Percentiles rank a stretch among this genome's conserved stretches.
Evolutionary conservation across 106 monocot genomes (phyloP).

Genomic region (Xerophyta viscosa): DNA sequence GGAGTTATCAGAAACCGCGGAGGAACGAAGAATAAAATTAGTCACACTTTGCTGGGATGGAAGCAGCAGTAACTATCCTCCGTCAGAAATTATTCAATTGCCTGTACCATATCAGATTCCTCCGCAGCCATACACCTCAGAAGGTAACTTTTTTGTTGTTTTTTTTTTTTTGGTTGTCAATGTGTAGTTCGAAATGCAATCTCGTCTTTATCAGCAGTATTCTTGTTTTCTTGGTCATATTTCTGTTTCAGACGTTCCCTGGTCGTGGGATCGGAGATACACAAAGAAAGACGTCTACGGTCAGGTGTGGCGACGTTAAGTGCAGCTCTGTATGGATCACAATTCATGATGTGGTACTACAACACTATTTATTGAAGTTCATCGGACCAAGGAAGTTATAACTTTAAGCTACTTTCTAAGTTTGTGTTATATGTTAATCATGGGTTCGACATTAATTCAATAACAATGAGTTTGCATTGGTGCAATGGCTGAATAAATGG

Average conservation of each 20-base stretch:
- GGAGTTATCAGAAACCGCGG: neutral
- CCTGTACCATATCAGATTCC: slow-evolving; percentile 92
- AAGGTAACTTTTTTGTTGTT: slow-evolving; percentile 29
- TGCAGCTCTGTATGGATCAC: slow-evolving; percentile 21
- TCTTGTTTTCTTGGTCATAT: neutral
- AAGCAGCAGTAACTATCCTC: slow-evolving; percentile 9
- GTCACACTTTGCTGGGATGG: slow-evolving; percentile 40
- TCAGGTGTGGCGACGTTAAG: slow-evolving; percentile 61
- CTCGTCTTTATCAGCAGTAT: too few species aligned
- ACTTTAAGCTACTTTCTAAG: too few species aligned
- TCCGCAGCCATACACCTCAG: slow-evolving; percentile 61
- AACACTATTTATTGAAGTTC: too few species aligned
- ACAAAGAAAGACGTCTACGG: slow-evolving; percentile 86
- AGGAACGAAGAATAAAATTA: slow-evolving; percentile 29
- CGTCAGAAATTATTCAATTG: slow-evolving; percentile 38
- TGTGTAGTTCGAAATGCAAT: too few species aligned
- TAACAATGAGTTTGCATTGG: too few species aligned
- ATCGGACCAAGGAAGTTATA: too few species aligned
- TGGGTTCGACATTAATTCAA: too few species aligned
- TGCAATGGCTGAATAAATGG: too few species aligned
- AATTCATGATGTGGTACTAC: slow-evolving; percentile 2
- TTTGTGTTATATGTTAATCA: too few species aligned
- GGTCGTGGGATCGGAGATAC: slow-evolving; percentile 89
- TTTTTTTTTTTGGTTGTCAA: neutral
- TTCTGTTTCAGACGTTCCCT: slow-evolving; percentile 68